A percentile compares a stretch with the other conserved stretches of the same genome.
Evolutionary conservation across 202 grass and related monocot species (phyloP).

Genomic region (Saccharum hybrid): DNA sequence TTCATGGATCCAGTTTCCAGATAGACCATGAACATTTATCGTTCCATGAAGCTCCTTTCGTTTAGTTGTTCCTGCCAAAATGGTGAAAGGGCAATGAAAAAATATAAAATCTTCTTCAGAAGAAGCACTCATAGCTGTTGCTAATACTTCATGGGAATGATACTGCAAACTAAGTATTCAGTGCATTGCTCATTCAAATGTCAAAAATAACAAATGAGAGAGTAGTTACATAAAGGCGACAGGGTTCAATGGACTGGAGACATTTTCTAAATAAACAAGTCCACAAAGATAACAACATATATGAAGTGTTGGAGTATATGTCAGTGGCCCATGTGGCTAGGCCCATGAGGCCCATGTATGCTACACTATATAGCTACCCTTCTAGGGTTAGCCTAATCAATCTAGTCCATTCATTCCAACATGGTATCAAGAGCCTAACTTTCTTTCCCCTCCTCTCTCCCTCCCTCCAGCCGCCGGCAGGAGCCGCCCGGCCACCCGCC

Average conservation of each 20-base stretch:
- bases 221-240: conserved; percentile 23
- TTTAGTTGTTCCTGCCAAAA: conserved; percentile 82
- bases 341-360: too few relatives aligned
- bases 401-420: too few relatives aligned
- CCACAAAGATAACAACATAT: background rate
- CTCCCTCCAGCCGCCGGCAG: too few relatives aligned
- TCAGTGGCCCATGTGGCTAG: too few relatives aligned
- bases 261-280: conserved; percentile 33
- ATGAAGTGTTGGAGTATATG: too few relatives aligned
- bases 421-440: too few relatives aligned
- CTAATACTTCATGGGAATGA: conserved; percentile 22
- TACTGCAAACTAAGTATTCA: conserved; percentile 27
- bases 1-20: conserved; percentile 74
- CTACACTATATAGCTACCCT: too few relatives aligned
- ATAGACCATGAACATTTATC: conserved; percentile 52
- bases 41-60: conserved; percentile 87
- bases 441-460: too few relatives aligned
- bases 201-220: conserved; percentile 19
- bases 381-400: too few relatives aligned
- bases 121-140: conserved; percentile 16
- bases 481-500: too few relatives aligned
- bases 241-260: background rate
- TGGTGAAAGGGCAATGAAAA: conserved; percentile 32
- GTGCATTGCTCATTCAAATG: conserved; percentile 28
- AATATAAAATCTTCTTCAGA: background rate